Conservation (phyloP, 306 rosid genomes). For the Malus sylvestris region DNA sequence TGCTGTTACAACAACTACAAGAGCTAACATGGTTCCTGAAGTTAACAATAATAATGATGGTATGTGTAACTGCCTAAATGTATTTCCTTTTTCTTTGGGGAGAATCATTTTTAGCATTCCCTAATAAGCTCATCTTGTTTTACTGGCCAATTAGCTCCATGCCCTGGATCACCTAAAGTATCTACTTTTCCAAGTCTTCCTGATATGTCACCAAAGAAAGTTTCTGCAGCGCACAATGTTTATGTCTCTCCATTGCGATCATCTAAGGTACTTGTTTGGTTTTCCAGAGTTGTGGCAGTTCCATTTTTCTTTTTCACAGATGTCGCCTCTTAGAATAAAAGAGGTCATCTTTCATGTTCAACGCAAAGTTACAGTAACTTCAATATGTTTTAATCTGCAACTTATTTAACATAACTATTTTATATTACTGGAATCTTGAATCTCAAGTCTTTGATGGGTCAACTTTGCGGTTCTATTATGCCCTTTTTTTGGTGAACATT, state of each 20-base stretch:
- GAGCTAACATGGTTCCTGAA: conserved; percentile 53
- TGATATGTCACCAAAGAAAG: conserved; percentile 98
- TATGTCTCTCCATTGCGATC: conserved; percentile 94
- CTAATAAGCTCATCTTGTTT: conserved; percentile 9
- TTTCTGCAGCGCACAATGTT: conserved; percentile 86
- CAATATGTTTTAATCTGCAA: background rate
- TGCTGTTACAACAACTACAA: conserved; percentile 48
- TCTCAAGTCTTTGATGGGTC: background rate
- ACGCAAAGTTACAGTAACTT: background rate
- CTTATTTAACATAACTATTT: background rate
- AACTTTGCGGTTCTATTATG: background rate
- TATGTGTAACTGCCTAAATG: conserved; percentile 15
- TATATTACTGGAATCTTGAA: background rate
- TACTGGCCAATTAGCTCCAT: conserved; percentile 47
- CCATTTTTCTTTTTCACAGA: background rate
- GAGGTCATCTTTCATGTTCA: background rate
- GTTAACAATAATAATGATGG: conserved; percentile 57
- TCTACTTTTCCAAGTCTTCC: conserved; percentile 92
- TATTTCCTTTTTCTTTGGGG: conserved; percentile 7
- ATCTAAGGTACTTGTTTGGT: conserved; percentile 62
- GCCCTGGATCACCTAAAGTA: conserved; percentile 91
- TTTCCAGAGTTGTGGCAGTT: background rate
- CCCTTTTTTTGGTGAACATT: background rate
- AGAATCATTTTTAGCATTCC: conserved; percentile 14
- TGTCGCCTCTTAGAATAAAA: background rate